These are phyloP conservation scores for Wickerhamomyces bovis DNA, from an alignment of 805 yeast genomes.

Conservation along the genomic window DNA sequence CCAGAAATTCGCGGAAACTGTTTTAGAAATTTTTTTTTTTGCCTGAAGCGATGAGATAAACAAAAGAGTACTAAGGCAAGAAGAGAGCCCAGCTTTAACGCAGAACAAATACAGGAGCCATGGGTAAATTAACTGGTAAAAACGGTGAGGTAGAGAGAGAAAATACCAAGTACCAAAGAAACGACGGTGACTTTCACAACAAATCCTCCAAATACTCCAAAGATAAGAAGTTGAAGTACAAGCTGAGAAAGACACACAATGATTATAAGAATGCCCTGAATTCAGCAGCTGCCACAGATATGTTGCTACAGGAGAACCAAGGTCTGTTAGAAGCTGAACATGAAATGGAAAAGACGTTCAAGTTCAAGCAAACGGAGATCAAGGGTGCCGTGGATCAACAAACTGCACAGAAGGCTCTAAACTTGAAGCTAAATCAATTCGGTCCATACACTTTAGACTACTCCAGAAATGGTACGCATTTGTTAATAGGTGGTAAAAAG, in stretches of 20 bases:
- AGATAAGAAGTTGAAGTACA: conserved; percentile 58
- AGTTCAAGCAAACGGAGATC: conserved; percentile 77
- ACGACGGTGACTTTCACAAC: neutral
- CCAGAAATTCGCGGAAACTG: too few relatives aligned
- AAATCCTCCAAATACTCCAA: conserved; percentile 32
- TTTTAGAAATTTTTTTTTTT: neutral
- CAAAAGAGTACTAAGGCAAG: neutral
- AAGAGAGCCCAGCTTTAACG: too few relatives aligned
- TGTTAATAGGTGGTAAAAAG: conserved; percentile 79
- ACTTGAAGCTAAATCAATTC: conserved; percentile 63
- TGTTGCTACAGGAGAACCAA: conserved; percentile 73
- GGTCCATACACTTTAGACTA: conserved; percentile 87
- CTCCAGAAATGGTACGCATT: conserved; percentile 80
- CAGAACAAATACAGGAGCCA: neutral
- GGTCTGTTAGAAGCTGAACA: conserved; percentile 89
- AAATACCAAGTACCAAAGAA: conserved; percentile 29
- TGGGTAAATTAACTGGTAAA: conserved; percentile 22
- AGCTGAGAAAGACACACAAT: conserved; percentile 59
- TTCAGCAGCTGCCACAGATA: conserved; percentile 82
- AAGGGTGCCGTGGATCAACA: conserved; percentile 66
- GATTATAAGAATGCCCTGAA: conserved; percentile 73
- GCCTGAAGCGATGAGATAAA: neutral
- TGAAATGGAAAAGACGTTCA: conserved; percentile 86
- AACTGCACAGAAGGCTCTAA: conserved; percentile 71
- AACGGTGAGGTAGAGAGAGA: conserved; percentile 23